Evolutionary conservation across 2,329 filamentous ascomycete species (phyloP).

Genomic region (Beauveria sp.): DNA sequence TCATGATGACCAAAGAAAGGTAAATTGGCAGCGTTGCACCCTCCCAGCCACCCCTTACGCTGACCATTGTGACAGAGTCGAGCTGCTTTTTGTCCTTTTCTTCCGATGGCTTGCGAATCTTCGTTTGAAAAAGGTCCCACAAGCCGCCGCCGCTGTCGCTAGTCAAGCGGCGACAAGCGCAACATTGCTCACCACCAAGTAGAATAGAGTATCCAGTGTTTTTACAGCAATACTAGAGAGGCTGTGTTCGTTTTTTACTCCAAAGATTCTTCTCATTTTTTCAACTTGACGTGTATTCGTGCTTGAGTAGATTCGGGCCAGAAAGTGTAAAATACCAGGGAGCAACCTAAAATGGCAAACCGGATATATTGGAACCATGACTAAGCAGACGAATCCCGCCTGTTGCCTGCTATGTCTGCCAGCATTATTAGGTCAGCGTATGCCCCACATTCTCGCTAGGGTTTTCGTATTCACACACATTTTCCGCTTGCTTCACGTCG

Average conservation of each 20-base stretch:
- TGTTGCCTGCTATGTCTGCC: no score
- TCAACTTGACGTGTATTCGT: not conserved
- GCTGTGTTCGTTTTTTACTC: not conserved
- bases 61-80: conserved; percentile 52
- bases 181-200: conserved; percentile 3
- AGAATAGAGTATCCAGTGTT: not conserved
- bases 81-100: conserved; percentile 78
- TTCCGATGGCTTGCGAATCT: conserved; percentile 73
- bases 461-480: conserved; percentile 14
- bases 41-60: conserved; percentile 5
- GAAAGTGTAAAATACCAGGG: no score
- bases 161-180: conserved; percentile 12
- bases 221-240: not conserved
- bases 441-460: conserved; percentile 18
- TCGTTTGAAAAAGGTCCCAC: conserved; percentile 61
- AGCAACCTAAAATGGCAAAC: no score
- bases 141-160: conserved; percentile 55
- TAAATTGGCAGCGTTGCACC: conserved; percentile 30
- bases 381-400: no score
- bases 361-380: no score
- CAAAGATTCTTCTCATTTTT: not conserved
- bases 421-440: conserved; percentile 18
- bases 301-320: no score
- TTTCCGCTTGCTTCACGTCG: conserved; percentile 19
- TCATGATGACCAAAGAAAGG: conserved; percentile 99